A percentile compares a stretch with the other conserved stretches of the same genome.
Conservation (phyloP, 176 grass and related monocot genomes). For the Hordeum marinum region DNA sequence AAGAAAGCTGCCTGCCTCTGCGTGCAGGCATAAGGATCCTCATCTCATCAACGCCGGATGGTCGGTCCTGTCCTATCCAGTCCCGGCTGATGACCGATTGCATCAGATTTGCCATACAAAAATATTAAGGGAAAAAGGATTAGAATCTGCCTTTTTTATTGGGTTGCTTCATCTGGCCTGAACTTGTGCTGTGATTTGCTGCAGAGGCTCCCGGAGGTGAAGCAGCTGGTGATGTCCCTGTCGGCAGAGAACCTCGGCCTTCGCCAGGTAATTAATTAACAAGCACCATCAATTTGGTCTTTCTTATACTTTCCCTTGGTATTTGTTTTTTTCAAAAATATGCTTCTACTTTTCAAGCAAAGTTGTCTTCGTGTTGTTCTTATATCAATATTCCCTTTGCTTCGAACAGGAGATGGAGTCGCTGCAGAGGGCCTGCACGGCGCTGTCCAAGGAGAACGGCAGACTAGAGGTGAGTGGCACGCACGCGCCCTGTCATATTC, state of each 20-base stretch:
- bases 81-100: background rate
- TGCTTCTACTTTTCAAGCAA: no score
- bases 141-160: background rate
- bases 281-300: no score
- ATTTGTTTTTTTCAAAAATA: no score
- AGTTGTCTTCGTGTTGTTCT: background rate
- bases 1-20: slow-evolving; percentile 8
- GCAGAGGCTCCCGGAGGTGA: slow-evolving; percentile 60
- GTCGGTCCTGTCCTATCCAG: background rate
- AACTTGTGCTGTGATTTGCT: background rate
- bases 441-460: slow-evolving; percentile 36
- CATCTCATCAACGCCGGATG: slow-evolving; percentile 26
- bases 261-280: slow-evolving; percentile 31
- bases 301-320: no score
- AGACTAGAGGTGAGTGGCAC: slow-evolving; percentile 45
- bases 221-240: slow-evolving; percentile 52
- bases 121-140: no score
- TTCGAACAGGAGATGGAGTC: slow-evolving; percentile 38
- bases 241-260: slow-evolving; percentile 48
- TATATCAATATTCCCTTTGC: background rate
- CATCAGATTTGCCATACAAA: background rate
- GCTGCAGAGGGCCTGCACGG: slow-evolving; percentile 32
- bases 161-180: background rate
- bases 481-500: background rate
- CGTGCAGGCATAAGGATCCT: slow-evolving; percentile 31